These are phyloP conservation scores for Handroanthus guayacan DNA, from an alignment of 257 asterid species.

Conservation along the genomic window DNA sequence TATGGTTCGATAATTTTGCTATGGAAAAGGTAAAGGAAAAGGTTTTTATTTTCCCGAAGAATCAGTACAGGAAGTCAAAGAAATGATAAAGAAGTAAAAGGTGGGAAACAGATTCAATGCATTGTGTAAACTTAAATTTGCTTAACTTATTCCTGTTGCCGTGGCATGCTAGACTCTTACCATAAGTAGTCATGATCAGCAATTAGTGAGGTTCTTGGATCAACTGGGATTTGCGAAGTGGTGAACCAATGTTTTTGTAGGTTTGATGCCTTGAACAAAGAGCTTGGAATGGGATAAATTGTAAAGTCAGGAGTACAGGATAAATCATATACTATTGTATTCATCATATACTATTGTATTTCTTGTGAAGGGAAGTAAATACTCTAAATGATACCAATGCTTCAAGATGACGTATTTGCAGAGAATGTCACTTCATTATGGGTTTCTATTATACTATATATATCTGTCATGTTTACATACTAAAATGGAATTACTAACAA, in stretches of 20 bases:
- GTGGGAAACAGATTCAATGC: background rate
- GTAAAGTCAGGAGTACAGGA: background rate
- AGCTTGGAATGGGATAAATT: background rate
- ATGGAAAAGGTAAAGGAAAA: background rate
- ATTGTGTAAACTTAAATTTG: background rate
- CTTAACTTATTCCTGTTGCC: background rate
- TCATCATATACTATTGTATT: background rate
- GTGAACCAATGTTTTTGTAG: background rate
- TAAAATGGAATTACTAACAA: background rate
- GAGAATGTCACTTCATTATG: background rate
- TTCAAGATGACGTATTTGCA: background rate
- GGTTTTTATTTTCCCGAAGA: background rate
- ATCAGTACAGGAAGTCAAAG: background rate
- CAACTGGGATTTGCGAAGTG: background rate
- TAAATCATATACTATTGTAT: background rate
- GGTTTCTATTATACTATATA: background rate
- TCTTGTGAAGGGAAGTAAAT: background rate
- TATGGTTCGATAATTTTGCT: background rate
- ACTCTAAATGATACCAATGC: conserved; percentile 8
- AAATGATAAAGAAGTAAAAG: background rate
- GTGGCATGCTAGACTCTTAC: background rate
- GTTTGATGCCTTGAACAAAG: background rate
- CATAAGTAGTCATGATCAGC: conserved; percentile 1
- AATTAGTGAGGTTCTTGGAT: background rate
- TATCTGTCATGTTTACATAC: background rate